Conservation (phyloP, 2,329 filamentous ascomycete species). For the Proliferodiscus dingleyae region DNA sequence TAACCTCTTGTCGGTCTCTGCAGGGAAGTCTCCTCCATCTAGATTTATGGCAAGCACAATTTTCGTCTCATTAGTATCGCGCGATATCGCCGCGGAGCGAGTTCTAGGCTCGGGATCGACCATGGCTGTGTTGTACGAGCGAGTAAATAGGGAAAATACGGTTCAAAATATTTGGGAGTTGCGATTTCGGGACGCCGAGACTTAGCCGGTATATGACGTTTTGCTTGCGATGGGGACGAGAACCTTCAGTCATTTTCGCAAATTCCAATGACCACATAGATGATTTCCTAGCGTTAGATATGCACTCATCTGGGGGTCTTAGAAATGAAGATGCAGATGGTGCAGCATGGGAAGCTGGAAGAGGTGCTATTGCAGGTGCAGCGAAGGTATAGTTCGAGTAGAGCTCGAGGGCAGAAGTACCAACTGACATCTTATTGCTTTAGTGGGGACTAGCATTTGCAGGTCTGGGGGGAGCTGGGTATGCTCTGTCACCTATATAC, state of each 20-base stretch:
- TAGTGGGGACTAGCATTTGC: slow-evolving; percentile 62
- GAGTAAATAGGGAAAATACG: neutral
- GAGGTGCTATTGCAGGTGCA: slow-evolving; percentile 62
- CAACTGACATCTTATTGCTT: neutral
- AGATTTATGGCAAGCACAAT: slow-evolving; percentile 90
- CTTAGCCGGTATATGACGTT: neutral
- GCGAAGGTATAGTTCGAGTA: slow-evolving; percentile 47
- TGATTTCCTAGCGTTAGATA: slow-evolving; percentile 17
- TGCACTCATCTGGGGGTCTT: slow-evolving; percentile 52
- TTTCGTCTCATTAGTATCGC: slow-evolving; percentile 97
- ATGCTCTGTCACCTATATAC: slow-evolving; percentile 65
- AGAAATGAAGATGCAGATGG: slow-evolving; percentile 62
- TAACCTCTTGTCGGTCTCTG: slow-evolving; percentile 54
- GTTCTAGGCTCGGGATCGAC: slow-evolving; percentile 17
- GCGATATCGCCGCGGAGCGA: slow-evolving; percentile 73
- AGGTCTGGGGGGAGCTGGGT: slow-evolving; percentile 59
- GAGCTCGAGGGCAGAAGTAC: neutral
- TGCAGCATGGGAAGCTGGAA: slow-evolving; percentile 67
- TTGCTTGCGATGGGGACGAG: slow-evolving; percentile 9
- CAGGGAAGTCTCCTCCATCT: slow-evolving; percentile 77
- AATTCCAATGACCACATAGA: neutral
- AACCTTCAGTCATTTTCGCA: neutral
- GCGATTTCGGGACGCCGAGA: slow-evolving; percentile 8
- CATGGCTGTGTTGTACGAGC: slow-evolving; percentile 12
- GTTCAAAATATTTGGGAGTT: slow-evolving; percentile 5